Base-by-base conservation (phyloP, 179 eudicot species). In the Drosera spatulata region DNA sequence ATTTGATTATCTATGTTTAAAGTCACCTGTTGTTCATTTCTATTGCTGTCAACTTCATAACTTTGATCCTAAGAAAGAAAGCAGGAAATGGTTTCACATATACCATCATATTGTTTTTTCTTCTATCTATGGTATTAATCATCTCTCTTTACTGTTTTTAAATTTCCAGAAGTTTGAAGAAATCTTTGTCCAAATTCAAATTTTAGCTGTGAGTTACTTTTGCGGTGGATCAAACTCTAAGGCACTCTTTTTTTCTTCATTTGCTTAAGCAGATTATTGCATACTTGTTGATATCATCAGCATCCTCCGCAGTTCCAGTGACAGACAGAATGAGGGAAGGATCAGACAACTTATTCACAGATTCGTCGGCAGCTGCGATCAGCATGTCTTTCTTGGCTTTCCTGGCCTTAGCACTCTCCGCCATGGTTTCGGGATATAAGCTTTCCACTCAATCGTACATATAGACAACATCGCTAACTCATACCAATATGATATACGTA, bases 301-400 rank as follows among this genome's bases (percentile, higher is more conserved):
- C 86, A 39, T 88, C 98, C 8, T 56, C 96, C 0, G 96, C 96
- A 0, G 76, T 84, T 39, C 95, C 98, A 11, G 4, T 79, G 63
- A 91, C 98, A 41, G 86, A 86, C 78, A 77, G 78, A 58, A 82
- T 91, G 85, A 74, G 96, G 50, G 72, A 80, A 49, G 85, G 85
- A 41, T 71, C 71, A 2, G 98, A 91, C 66, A 86, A 88, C 71
- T 70, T 79, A 54, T 88, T 88, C 64, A 88, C 98, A 13, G 98
- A 91, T 66, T 74, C 98, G 10, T 71, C 87, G 2, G 83, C 89
- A 15, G 68, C 93, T 4, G 75, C 96, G 50, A 88, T 91, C 37
- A 81, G 83, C 80, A 85, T 91, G 96, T 83, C 78, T 46, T 80
- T 91, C 67, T 77, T 91, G 10, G 96, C 95, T 14, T 91, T 91